phyloP scores from a whole-genome alignment of 176 grass and related monocot species.

The Rhynchospora tenuis region DNA sequence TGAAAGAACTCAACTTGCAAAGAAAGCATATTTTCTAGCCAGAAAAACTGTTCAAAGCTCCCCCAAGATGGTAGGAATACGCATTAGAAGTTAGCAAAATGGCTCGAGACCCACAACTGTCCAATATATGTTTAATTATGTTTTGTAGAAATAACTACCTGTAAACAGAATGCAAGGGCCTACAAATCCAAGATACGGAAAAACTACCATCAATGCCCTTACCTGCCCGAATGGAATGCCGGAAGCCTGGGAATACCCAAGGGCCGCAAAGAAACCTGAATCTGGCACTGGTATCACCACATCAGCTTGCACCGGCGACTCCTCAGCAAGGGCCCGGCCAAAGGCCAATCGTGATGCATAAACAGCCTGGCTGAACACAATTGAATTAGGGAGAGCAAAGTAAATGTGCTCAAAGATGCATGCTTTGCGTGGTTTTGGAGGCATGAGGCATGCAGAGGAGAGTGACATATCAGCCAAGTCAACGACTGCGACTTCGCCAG shows the following conservation, averaged over 20 bases:
- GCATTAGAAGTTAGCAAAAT: neutral
- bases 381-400: slow-evolving; percentile 74
- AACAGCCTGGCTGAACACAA: slow-evolving; percentile 67
- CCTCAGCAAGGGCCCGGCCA: slow-evolving; percentile 73
- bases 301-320: slow-evolving; percentile 75
- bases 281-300: slow-evolving; percentile 94
- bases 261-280: slow-evolving; percentile 84
- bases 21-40: too few species aligned
- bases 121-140: neutral
- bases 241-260: slow-evolving; percentile 60
- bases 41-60: too few species aligned
- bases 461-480: slow-evolving; percentile 68
- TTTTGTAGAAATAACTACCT: neutral
- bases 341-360: slow-evolving; percentile 67
- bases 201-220: neutral
- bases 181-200: neutral
- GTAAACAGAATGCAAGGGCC: too few species aligned
- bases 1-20: too few species aligned
- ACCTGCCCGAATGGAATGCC: slow-evolving; percentile 78
- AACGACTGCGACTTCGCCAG: slow-evolving; percentile 74
- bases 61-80: neutral
- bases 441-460: slow-evolving; percentile 59
- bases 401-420: slow-evolving; percentile 98
- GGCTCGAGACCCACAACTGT: neutral
- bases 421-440: slow-evolving; percentile 54